These are phyloP conservation scores for Phylloporus scabripes DNA, from an alignment of 768 basidiomycete species.

Conservation along the genomic window DNA sequence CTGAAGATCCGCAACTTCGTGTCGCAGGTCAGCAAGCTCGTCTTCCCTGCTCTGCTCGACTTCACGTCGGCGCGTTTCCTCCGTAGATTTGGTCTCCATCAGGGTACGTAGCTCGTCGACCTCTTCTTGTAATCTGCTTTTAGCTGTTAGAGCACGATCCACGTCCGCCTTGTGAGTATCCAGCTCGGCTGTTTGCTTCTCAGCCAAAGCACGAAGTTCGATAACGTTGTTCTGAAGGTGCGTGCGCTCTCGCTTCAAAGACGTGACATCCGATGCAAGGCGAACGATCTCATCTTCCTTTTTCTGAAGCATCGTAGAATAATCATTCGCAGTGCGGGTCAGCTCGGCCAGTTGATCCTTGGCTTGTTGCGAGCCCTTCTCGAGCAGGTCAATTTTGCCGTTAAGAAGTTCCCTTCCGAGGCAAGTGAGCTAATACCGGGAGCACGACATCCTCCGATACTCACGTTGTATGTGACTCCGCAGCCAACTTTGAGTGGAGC, in stretches of 20 bases:
- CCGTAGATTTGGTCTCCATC: constrained; percentile 79
- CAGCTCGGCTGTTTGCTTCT: constrained; percentile 58
- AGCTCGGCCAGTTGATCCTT: constrained; percentile 77
- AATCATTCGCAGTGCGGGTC: constrained; percentile 70
- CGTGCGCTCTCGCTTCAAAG: constrained; percentile 50
- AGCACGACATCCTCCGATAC: constrained; percentile 18
- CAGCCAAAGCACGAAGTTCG: constrained; percentile 66
- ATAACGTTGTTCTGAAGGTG: constrained; percentile 52
- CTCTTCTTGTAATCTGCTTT: constrained; percentile 69
- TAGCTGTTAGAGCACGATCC: constrained; percentile 41
- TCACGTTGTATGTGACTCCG: constrained; percentile 61
- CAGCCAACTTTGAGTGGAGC: constrained; percentile 63
- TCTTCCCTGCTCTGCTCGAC: constrained; percentile 84
- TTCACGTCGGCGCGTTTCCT: constrained; percentile 78
- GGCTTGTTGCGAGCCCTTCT: constrained; percentile 61
- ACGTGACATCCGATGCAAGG: constrained; percentile 49
- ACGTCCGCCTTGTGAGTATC: constrained; percentile 51
- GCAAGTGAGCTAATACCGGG: background rate
- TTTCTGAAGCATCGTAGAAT: constrained; percentile 66
- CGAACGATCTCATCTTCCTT: constrained; percentile 68
- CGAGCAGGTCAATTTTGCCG: constrained; percentile 53
- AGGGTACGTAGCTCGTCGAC: constrained; percentile 81
- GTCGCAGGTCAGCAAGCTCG: constrained; percentile 70
- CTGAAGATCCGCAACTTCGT: constrained; percentile 55
- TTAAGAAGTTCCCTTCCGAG: constrained; percentile 55